These are phyloP conservation scores for Solanum appendiculatum DNA, from an alignment of 257 asterid species.

Conservation along the genomic window DNA sequence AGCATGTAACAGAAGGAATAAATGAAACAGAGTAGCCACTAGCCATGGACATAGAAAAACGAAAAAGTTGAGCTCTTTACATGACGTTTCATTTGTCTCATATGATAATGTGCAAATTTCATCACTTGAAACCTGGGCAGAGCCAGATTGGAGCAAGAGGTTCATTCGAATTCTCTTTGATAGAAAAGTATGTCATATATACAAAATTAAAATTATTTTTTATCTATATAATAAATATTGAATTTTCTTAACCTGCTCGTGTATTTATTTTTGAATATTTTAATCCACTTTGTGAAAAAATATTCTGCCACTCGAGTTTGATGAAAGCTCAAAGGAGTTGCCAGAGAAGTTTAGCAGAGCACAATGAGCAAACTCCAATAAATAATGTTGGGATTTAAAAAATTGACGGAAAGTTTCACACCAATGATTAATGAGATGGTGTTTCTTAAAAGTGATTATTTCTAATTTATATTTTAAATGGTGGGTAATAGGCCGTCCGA, in stretches of 20 bases:
- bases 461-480: not conserved
- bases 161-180: no score
- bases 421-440: no score
- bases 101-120: not conserved
- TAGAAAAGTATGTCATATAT: no score
- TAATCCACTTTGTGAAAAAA: no score
- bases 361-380: not conserved
- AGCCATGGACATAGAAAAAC: not conserved
- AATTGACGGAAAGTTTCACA: not conserved
- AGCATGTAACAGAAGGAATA: not conserved
- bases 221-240: no score
- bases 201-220: no score
- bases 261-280: no score
- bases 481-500: not conserved
- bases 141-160: no score
- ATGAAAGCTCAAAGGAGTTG: no score
- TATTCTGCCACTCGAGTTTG: not conserved
- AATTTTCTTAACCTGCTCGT: fast-evolving
- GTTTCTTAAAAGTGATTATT: no score
- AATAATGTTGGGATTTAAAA: no score
- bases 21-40: not conserved
- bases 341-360: not conserved
- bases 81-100: not conserved
- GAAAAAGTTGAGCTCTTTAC: not conserved
- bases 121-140: not conserved